These are phyloP conservation scores for Paraphaeosphaeria minitans DNA, from an alignment of 2,329 filamentous ascomycete species.

Conservation along the genomic window DNA sequence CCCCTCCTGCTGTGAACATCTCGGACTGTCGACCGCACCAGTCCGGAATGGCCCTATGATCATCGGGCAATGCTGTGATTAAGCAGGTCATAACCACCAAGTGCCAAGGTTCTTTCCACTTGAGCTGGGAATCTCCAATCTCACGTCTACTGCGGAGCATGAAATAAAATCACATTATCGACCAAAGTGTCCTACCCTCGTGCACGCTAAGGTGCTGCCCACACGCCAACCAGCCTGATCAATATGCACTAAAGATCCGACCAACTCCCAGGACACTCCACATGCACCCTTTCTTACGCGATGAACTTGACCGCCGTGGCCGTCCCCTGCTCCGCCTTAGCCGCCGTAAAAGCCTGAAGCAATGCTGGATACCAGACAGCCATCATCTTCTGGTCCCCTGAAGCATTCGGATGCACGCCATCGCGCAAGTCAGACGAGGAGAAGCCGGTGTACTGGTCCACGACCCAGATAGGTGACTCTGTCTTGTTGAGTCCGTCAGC, in stretches of 20 bases:
- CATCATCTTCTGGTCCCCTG: constrained; percentile 51
- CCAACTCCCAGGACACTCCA: background rate
- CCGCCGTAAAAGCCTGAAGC: constrained; percentile 29
- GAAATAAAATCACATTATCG: too few relatives aligned
- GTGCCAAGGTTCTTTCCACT: too few relatives aligned
- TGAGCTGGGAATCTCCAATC: too few relatives aligned
- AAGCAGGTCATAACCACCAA: too few relatives aligned
- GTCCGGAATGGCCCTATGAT: too few relatives aligned
- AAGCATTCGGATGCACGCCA: constrained; percentile 49
- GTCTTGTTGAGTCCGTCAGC: constrained; percentile 47
- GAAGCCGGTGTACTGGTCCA: constrained; percentile 51
- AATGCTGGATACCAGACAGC: constrained; percentile 39
- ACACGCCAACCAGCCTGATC: background rate
- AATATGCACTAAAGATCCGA: background rate
- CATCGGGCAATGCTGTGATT: background rate
- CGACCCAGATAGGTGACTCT: constrained; percentile 50
- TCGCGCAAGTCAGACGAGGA: constrained; percentile 43
- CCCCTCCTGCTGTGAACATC: background rate
- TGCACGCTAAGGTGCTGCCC: too few relatives aligned
- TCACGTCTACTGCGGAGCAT: too few relatives aligned
- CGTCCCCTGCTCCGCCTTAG: constrained; percentile 22
- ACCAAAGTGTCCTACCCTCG: too few relatives aligned
- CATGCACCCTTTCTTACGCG: constrained; percentile 13
- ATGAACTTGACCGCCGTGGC: constrained; percentile 18
- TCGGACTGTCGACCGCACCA: background rate